Percentiles rank a stretch among this genome's conserved stretches.
phyloP scores from a whole-genome alignment of 169 alveolate genomes.

The Cryptosporidium baileyi region DNA sequence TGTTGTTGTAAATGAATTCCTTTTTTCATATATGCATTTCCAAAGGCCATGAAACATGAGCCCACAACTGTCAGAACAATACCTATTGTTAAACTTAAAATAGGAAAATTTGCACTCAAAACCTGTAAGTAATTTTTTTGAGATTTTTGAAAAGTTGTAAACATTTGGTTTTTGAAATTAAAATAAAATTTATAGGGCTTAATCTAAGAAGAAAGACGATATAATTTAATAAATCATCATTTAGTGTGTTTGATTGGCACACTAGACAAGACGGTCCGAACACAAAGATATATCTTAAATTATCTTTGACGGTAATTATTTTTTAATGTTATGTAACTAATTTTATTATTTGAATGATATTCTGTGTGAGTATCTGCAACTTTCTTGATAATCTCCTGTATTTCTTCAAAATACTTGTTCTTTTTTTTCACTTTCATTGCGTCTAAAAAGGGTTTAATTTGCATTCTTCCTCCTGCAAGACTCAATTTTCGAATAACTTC shows the following conservation, averaged over 20 bases:
- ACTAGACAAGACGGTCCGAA: slow-evolving; percentile 44
- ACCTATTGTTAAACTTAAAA: slow-evolving; percentile 76
- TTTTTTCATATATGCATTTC: slow-evolving; percentile 81
- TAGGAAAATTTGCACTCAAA: slow-evolving; percentile 50
- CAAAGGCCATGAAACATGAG: slow-evolving; percentile 83
- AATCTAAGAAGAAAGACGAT: not conserved
- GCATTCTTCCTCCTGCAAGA: slow-evolving; percentile 69
- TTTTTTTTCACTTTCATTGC: slow-evolving; percentile 66
- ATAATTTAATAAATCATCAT: not conserved
- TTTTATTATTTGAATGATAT: slow-evolving; percentile 48
- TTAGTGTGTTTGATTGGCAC: not conserved
- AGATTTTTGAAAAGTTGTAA: not conserved
- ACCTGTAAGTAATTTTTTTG: not conserved
- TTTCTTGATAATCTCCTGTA: slow-evolving; percentile 59
- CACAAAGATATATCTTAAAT: not conserved
- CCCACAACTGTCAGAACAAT: slow-evolving; percentile 80
- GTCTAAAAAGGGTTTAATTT: slow-evolving; percentile 59
- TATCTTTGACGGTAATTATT: slow-evolving; percentile 55
- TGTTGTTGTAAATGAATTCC: slow-evolving; percentile 77
- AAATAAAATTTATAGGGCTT: not conserved
- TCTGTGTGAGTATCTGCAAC: slow-evolving; percentile 69
- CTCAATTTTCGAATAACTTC: slow-evolving; percentile 61
- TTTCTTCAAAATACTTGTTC: slow-evolving; percentile 60
- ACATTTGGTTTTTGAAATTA: not conserved
- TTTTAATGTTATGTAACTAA: slow-evolving; percentile 55